Conservation (phyloP, 2,329 filamentous ascomycete species). For the Claviceps monticola region DNA sequence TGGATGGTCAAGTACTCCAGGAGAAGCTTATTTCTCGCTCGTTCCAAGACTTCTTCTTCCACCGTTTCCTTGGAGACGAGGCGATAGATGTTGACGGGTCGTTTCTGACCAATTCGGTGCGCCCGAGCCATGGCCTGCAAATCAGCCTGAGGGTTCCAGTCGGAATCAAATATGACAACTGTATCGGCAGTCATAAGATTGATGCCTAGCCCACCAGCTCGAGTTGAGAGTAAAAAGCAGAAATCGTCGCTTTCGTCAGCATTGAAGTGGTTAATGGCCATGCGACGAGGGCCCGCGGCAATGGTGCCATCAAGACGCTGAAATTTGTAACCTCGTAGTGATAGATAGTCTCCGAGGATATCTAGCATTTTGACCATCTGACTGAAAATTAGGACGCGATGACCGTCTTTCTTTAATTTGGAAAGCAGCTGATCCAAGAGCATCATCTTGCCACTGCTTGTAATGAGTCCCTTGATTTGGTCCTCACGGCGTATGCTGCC, state of each 20-base stretch:
- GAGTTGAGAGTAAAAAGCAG: slow-evolving; percentile 86
- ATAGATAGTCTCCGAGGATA: slow-evolving; percentile 86
- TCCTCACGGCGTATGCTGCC: slow-evolving; percentile 77
- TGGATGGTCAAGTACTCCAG: slow-evolving; percentile 97
- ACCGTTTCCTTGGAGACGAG: slow-evolving; percentile 97
- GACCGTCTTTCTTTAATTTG: slow-evolving; percentile 84
- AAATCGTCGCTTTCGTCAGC: slow-evolving; percentile 93
- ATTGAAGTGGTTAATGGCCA: slow-evolving; percentile 98
- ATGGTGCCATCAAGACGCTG: slow-evolving; percentile 94
- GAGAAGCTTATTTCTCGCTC: slow-evolving; percentile 92
- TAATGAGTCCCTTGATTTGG: slow-evolving; percentile 81
- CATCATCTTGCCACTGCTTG: slow-evolving; percentile 99
- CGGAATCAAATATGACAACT: slow-evolving; percentile 93
- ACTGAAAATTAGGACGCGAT: slow-evolving; percentile 95
- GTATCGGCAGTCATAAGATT: slow-evolving; percentile 98
- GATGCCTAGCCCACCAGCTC: slow-evolving; percentile 94
- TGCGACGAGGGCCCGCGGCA: slow-evolving; percentile 69
- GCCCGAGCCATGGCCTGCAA: slow-evolving; percentile 97
- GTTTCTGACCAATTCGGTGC: slow-evolving; percentile 93
- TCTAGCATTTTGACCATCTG: slow-evolving; percentile 99
- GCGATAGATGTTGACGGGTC: slow-evolving; percentile 89
- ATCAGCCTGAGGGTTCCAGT: slow-evolving; percentile 98
- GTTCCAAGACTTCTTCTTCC: slow-evolving; percentile 92
- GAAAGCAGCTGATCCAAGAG: slow-evolving; percentile 86
- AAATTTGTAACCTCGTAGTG: slow-evolving; percentile 84